Conservation (phyloP, 163 green algal genomes). For the Prototheca stagnorum region DNA sequence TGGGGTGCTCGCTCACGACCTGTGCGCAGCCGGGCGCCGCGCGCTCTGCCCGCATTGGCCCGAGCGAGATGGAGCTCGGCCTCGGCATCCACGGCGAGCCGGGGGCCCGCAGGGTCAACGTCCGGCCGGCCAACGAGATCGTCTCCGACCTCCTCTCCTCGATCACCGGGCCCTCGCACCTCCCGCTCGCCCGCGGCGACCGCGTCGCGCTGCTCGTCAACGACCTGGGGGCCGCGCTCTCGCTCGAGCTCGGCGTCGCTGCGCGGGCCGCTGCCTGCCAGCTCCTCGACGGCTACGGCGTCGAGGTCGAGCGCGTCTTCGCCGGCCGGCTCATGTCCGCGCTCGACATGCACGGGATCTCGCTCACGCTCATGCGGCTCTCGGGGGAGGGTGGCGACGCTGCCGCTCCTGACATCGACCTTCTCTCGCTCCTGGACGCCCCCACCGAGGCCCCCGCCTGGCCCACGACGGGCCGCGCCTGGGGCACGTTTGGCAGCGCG, state of each 20-base stretch:
- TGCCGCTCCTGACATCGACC: too few relatives aligned
- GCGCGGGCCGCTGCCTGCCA: constrained; percentile 18
- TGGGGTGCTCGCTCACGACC: constrained; percentile 46
- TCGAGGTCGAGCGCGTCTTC: constrained; percentile 32
- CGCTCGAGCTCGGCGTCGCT: constrained; percentile 46
- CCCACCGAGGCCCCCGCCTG: constrained; percentile 27
- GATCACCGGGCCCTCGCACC: too few relatives aligned
- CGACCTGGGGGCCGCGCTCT: constrained; percentile 50
- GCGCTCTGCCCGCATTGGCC: constrained; percentile 20
- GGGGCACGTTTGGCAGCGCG: too few relatives aligned
- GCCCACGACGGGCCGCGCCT: too few relatives aligned
- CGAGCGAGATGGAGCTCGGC: constrained; percentile 60
- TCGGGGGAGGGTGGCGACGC: constrained; percentile 7
- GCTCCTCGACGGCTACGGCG: constrained; percentile 7
- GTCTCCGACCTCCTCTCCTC: constrained; percentile 13
- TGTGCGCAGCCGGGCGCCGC: constrained; percentile 45
- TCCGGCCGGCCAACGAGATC: constrained; percentile 17
- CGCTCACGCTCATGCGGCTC: constrained; percentile 36
- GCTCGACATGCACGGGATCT: constrained; percentile 66
- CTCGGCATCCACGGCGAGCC: constrained; percentile 84
- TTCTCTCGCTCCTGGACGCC: constrained; percentile 40
- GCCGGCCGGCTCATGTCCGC: constrained; percentile 56
- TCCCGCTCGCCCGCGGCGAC: constrained; percentile 12
- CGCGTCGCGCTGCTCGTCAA: constrained; percentile 59
- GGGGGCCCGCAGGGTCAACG: constrained; percentile 20